Conservation (phyloP, 306 rosid species). For the Vigna unguiculata region DNA sequence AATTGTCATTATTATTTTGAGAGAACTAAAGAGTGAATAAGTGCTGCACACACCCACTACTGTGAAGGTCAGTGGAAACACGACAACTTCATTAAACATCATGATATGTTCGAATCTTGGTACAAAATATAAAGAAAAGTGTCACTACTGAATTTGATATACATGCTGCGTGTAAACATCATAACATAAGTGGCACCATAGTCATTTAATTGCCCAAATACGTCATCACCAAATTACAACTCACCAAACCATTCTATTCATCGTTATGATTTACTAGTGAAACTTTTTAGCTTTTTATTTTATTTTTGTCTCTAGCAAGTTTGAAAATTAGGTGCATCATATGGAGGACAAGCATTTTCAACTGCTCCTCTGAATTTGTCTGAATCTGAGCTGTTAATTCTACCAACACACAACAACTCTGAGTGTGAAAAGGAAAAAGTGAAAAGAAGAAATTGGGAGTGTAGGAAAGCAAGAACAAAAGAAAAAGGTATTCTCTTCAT, state of each 20-base stretch:
- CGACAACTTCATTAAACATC: not conserved
- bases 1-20: too few relatives aligned
- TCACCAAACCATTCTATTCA: constrained; percentile 40
- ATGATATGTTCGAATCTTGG: constrained; percentile 34
- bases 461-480: not conserved
- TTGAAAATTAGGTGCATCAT: not conserved
- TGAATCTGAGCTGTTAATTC: constrained; percentile 53
- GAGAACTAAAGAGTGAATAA: not conserved
- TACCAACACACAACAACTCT: constrained; percentile 14
- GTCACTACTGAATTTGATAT: not conserved
- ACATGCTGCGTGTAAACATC: not conserved
- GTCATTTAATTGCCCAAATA: constrained; percentile 35
- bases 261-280: not conserved
- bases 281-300: not conserved
- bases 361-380: constrained; percentile 27
- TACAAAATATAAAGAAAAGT: not conserved
- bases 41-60: not conserved
- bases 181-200: not conserved
- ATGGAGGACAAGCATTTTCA: constrained; percentile 13
- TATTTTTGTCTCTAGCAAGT: constrained; percentile 43
- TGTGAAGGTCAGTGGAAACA: not conserved
- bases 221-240: constrained; percentile 5
- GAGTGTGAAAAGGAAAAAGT: not conserved
- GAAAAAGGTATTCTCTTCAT: not conserved
- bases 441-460: not conserved